Evolutionary conservation across 176 grass and related monocot genomes (phyloP), one percentile per base, ranked within the genome.

Genomic region (Melocanna baccifera): DNA sequence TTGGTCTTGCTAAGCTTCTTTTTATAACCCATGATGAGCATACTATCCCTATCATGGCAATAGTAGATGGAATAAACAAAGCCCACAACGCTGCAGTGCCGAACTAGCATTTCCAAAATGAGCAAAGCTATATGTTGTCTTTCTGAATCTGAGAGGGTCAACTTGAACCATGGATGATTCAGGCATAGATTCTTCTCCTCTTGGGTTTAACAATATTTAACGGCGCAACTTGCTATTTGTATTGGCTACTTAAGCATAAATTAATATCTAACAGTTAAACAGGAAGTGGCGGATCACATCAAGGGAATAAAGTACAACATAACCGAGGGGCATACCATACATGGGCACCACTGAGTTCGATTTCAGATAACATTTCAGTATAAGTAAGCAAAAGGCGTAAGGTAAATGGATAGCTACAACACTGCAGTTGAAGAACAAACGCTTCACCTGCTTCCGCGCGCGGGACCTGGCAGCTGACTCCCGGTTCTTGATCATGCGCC

Each of bases 401-500:
- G 57, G 71, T 48, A 57, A 78, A 82, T 48, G 20, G 84, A 69
- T 63, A 53, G 62, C 26, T 52, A 40, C 75, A 59, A 28, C 65
- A 86, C 45, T n/a, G 66, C 22, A n/a, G 9, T 20, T 41, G 50
- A 69, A 62, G 74, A 80, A 53, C 9, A 50, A 71, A 66, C 28
- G 15, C 25, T 70, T 87, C 73, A 97, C 94, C 89, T 97, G 94
- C 77, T 97, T 97, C 81, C 91, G 83, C 11, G 87, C 91, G 18
- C 94, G 89, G 48, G 94, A 97, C 72, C 94, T 92, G 18, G 94
- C 89, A 8, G 94, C 94, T 0, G 94, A 97, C 89, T 97, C 94
- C 80, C 94, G 78, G 77, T 97, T 97, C 89, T 97, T 97, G 88
- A 97, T 92, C 94, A 97, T 97, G 64, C 94, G 89, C 45, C 91